Percentiles rank a stretch among this genome's conserved stretches.
Evolutionary conservation across 179 eudicot species (phyloP).

Genomic region (Beta macrorhiza): DNA sequence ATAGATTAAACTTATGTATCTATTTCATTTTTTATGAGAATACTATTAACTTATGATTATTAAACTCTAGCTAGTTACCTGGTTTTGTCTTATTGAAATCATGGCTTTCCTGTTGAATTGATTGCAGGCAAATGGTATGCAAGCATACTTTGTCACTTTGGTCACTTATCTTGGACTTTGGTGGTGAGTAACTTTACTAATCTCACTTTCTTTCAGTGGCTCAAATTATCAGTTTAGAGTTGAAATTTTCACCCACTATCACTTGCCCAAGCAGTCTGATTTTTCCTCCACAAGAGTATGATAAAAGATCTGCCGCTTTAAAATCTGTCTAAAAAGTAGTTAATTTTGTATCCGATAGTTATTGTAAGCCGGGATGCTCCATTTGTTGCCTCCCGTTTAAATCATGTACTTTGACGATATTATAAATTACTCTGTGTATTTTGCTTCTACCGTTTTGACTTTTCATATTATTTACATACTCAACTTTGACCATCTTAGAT

Average conservation of each 20-base stretch:
- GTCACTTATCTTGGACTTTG: constrained; percentile 79
- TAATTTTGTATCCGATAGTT: background rate
- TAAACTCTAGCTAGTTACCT: too few relatives aligned
- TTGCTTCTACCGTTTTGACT: too few relatives aligned
- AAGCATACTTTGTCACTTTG: constrained; percentile 78
- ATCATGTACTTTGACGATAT: background rate
- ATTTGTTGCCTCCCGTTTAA: background rate
- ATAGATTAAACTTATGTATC: background rate
- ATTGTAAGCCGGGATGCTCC: too few relatives aligned
- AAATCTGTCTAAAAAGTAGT: background rate
- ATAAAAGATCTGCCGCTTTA: background rate
- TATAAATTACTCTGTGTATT: background rate
- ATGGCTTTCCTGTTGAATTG: constrained; percentile 1
- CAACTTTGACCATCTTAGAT: too few relatives aligned
- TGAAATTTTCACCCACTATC: background rate
- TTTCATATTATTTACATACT: too few relatives aligned
- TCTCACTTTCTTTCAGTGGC: background rate
- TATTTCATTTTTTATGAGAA: background rate
- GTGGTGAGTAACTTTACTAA: constrained; percentile 58
- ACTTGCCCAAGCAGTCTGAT: background rate
- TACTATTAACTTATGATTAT: background rate
- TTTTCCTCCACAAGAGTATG: background rate
- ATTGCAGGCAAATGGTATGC: constrained; percentile 87
- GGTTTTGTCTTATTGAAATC: background rate
- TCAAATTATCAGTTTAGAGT: background rate